Base-by-base conservation (phyloP, 169 alveolate genomes). In the Haemoproteus tartakovskyi region DNA sequence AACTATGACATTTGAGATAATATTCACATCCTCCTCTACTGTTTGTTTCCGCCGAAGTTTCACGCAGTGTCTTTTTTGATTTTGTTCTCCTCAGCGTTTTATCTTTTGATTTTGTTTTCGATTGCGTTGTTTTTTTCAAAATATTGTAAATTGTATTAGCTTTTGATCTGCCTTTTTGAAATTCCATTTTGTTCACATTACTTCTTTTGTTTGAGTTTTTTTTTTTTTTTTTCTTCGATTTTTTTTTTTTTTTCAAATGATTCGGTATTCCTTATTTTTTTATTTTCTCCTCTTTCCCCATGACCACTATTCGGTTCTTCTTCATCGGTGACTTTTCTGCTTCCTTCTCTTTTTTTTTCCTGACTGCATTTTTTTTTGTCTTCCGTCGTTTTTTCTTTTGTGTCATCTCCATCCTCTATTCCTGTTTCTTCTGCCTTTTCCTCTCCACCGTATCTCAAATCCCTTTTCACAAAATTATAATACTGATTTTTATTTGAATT, bases 11-110 rank as follows among this genome's bases (percentile, higher is more conserved):
- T 57, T 56, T 57, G 54, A 74, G 36, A 56, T 57, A 56, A 38
- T 74, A 74, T 57, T 74, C 84, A 57, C 46, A 74, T 1, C 84
- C 84, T 21, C 33, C 45, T 56, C 47, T 74, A 9, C 40, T 14
- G n/a, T n/a, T n/a, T n/a, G n/a, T n/a, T n/a, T n/a, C n/a, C n/a
- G n/a, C n/a, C n/a, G n/a, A n/a, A n/a, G n/a, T n/a, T n/a, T n/a
- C n/a, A 14, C 5, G 30, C 1, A 60, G 2, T 22, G 19, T n/a
- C 2, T 30, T 21, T 38, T 50, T 64, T 37, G 26, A 18, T 64
- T 46, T 36, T 27, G 43, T 50, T n/a, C n/a, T n/a, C n/a, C n/a
- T n/a, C n/a, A n/a, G n/a, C n/a, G n/a, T n/a, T 52, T 64, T 50
- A 18, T 11, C 19, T 64, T 50, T 64, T n/a, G 43, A 33, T 26